Evolutionary conservation across 2,329 filamentous ascomycete genomes (phyloP), one percentile per base, ranked within the genome.

Genomic region (Furcasterigmium furcatum): DNA sequence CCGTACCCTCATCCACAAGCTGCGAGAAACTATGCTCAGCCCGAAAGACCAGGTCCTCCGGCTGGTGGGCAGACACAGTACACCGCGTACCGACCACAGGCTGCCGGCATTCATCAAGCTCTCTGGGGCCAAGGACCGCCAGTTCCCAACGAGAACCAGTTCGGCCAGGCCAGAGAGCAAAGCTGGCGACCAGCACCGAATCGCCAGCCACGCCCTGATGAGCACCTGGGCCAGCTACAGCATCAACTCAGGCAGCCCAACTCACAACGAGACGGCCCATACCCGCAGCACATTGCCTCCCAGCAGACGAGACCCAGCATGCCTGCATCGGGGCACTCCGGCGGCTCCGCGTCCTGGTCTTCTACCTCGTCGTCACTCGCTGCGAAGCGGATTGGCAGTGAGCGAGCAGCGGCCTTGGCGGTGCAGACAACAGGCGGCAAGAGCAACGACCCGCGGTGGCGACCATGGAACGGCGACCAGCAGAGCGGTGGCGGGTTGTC

Each of bases 301-400:
- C 18, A 27, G 14, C 43, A 39, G 22, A 20, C 30, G 4, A 16
- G 25, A 10, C 38, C 30, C 3, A 19, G 34, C 16, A 36, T 36
- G 34, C n/a, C 34, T 4, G 9, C 34, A 8, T 36, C 34, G n/a
- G 18, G n/a, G 7, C 18, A 36, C 21, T 41, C 38, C 9, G 22
- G 18, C 24, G 38, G 38, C 2, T 45, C 36, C 10, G 13, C 25
- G 8, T 45, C 36, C 5, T 22, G 27, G 27, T 34, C 20, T 13
- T 40, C 41, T 9, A 36, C 41, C 14, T 43, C 67, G 30, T 69
- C 68, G 41, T 68, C 73, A 4, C 68, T 80, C 24, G 68, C 80
- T 9, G 70, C 74, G 19, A 80, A 80, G 56, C 68, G 77, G 5
- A 58, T 79, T 18, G 76, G 77, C 7, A 64, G 61, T 21, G 70